Base-by-base conservation (phyloP, 1,284 basidiomycete species). In the Cystobasidium pallidum region DNA sequence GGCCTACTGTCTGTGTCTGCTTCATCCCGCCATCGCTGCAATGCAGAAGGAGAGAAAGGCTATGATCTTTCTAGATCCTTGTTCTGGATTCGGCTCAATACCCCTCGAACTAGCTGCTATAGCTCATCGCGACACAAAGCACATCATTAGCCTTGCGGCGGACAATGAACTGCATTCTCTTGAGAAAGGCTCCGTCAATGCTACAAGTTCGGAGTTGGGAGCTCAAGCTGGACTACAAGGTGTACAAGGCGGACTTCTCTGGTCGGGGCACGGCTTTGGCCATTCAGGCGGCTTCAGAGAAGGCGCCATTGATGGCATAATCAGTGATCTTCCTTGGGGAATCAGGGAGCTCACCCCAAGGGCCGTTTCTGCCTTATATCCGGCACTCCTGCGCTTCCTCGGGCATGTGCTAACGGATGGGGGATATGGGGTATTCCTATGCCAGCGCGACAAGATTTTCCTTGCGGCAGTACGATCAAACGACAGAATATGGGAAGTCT, bases 311-410 rank as follows among this genome's bases (percentile, higher is more conserved):
- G 67, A 61, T 61, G 67, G 67, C n/a, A 32, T 70, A 28, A 36
- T 70, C 57, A 70, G 34, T 15, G 67, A 70, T 39, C 58, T 70
- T 19, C 67, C 67, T 17, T 70, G 67, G 67, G 67, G 67, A 21
- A 57, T 70, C 39, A 34, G 45, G 26, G 67, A 70, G n/a, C 67
- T 70, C n/a, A 58, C 57, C 15, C 36, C 49, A 2, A 52, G 21
- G 32, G 67, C 57, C 8, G 58, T 70, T 47, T 36, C 55, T 36
- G 47, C 21, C 1, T 58, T 70, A 24, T 70, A 70, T 26, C 55
- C 67, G 2, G 28, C 57, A n/a, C 67, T 70, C 15, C 58, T 70
- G 28, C 54, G 58, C n/a, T 45, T 45, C 24, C 45, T 70, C 2
- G 67, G 57, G 21, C 21, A n/a, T 19, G 67, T 58, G 1, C 24